phyloP scores from a whole-genome alignment of 2,329 filamentous ascomycete genomes.

The Ceratocystis cacaofunesta region DNA sequence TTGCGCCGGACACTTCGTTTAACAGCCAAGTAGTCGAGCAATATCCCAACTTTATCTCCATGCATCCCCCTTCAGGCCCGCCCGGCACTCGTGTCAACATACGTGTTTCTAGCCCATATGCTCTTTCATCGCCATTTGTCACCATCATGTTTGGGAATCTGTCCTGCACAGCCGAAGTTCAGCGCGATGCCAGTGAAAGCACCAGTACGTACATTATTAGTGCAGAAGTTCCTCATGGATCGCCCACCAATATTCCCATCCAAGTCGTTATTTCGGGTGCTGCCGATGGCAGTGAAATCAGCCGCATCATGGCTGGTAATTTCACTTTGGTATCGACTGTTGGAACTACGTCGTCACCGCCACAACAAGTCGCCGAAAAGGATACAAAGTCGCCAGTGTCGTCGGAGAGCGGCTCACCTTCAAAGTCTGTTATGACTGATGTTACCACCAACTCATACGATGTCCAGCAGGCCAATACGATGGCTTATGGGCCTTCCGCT shows the following conservation, averaged over 20 bases:
- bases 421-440: conserved; percentile 26
- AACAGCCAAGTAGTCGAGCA: conserved; percentile 49
- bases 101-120: conserved; percentile 56
- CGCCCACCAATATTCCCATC: conserved; percentile 26
- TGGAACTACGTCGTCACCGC: background rate
- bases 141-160: background rate
- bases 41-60: conserved; percentile 41
- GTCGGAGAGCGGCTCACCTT: conserved; percentile 26
- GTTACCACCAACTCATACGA: conserved; percentile 3
- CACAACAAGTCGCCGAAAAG: conserved; percentile 19
- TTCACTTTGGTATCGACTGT: background rate
- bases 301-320: conserved; percentile 33
- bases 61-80: conserved; percentile 49
- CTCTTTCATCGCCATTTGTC: conserved; percentile 6
- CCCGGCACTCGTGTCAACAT: conserved; percentile 58
- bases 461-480: background rate
- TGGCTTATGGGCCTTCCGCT: conserved; percentile 17
- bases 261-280: conserved; percentile 38
- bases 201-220: conserved; percentile 48
- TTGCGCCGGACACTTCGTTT: conserved; percentile 36
- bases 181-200: conserved; percentile 32
- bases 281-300: conserved; percentile 37
- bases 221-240: conserved; percentile 50
- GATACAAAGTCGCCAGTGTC: conserved; percentile 28
- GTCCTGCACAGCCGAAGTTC: conserved; percentile 43